Evolutionary conservation across 306 rosid species (phyloP).

Genomic region (Glycyrrhiza uralensis): DNA sequence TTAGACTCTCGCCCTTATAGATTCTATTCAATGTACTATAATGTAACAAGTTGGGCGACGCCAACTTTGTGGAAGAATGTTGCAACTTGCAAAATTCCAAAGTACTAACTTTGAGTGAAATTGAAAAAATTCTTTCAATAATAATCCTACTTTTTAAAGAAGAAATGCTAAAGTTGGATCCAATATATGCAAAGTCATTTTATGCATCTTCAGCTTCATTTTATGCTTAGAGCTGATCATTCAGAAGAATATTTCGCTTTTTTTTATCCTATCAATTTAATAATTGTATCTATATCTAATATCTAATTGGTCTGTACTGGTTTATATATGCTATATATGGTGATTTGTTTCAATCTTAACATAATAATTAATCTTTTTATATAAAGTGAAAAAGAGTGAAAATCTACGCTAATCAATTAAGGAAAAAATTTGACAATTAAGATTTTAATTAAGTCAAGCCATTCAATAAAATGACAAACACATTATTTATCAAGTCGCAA

Average conservation of each 20-base stretch:
- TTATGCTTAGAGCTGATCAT: neutral
- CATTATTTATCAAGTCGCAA: neutral
- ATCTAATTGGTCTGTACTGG: no score
- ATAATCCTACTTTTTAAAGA: neutral
- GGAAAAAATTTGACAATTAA: no score
- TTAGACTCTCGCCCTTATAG: no score
- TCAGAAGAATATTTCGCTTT: neutral
- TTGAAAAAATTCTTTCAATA: neutral
- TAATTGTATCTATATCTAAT: neutral
- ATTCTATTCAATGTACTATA: no score
- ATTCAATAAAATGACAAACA: neutral
- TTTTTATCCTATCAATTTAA: neutral
- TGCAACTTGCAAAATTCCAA: neutral
- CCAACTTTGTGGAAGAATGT: slow-evolving; percentile 1
- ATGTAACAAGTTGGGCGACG: neutral
- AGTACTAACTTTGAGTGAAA: neutral
- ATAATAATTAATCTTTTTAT: no score
- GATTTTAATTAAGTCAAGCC: neutral
- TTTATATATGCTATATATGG: no score
- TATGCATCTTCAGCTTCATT: neutral
- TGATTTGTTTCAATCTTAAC: no score
- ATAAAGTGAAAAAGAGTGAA: no score
- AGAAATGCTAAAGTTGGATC: neutral
- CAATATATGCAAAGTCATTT: neutral
- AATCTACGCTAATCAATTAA: no score